Base-by-base conservation (phyloP, 2,329 filamentous ascomycete genomes). In the Plenodomus lindquistii region DNA sequence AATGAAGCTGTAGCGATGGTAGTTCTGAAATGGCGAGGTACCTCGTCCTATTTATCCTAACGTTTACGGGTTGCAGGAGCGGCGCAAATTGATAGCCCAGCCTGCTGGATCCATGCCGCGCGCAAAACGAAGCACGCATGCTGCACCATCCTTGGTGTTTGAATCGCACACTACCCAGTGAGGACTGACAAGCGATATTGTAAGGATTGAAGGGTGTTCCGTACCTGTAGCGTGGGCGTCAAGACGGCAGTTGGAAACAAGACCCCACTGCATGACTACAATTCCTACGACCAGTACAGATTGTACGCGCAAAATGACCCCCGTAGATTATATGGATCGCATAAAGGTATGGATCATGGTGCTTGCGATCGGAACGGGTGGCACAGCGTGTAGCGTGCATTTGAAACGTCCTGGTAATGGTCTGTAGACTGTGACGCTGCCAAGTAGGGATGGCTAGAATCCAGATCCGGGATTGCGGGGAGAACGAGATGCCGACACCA, bases 1-100 rank as follows among this genome's bases (percentile, higher is more conserved):
- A 55, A 42, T 54, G 54, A 55, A 62, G 59, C 52, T 61, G 57
- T 57, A 59, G 62, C 60, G 61, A 62, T 66, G 55, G 49, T 51
- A 24, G 22, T 50, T 31, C 46, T 18, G 4, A 4, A 5, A 7
- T 31, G 18, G 42, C 40, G 48, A 49, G 47, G 42, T 46, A 44
- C 42, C 39, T 40, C 39, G 24, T 41, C 42, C 50, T 65, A 63
- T 64, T 62, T 65, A 64, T 61, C 44, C 47, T 6, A 24, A 15
- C 34, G 11, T 42, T 35, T 44, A 17, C 35, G 44, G 21, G 42
- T 38, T 31, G 9, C 46, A 39, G 50, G 39, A 48, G 44, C 46
- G 42, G 31, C 39, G 24, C 44, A 42, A 51, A 41, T 46, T 46
- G 41, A 51, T 39, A 42, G 50, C 39, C 46, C 42, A 46, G 52